phyloP scores from a whole-genome alignment of 306 rosid genomes.

The Prunus dulcis region DNA sequence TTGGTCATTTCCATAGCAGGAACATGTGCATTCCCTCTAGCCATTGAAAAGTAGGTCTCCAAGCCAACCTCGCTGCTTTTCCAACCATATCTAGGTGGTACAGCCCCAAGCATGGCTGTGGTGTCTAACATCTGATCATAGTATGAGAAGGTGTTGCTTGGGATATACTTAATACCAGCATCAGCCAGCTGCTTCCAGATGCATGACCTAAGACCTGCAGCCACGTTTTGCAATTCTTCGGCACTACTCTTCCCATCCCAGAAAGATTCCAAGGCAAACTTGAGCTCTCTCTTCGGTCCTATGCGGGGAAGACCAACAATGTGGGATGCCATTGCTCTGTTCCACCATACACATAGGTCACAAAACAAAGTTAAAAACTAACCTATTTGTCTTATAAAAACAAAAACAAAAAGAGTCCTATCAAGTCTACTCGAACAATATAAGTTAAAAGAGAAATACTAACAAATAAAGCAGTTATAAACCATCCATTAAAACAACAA shows the following conservation, averaged over 20 bases:
- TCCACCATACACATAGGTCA: background rate
- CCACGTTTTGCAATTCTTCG: conserved; percentile 55
- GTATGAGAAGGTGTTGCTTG: conserved; percentile 82
- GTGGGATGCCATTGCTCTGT: conserved; percentile 77
- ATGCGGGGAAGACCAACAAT: conserved; percentile 84
- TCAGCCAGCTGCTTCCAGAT: conserved; percentile 84
- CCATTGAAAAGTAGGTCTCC: conserved; percentile 80
- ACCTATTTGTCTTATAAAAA: background rate
- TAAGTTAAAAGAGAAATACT: background rate
- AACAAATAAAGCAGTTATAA: background rate
- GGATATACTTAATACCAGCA: conserved; percentile 66
- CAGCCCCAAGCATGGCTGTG: conserved; percentile 85
- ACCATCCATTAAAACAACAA: background rate
- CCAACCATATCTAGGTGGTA: conserved; percentile 79
- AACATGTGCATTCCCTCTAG: conserved; percentile 69
- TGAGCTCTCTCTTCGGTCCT: conserved; percentile 88
- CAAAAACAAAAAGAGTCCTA: background rate
- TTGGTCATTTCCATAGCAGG: conserved; percentile 94
- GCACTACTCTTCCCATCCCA: conserved; percentile 82
- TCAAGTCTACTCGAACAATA: background rate
- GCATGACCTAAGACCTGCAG: conserved; percentile 55
- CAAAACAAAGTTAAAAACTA: background rate
- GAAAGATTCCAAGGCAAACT: conserved; percentile 78
- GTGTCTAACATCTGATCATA: conserved; percentile 85
- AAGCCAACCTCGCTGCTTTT: conserved; percentile 66